Evolutionary conservation across 2,329 filamentous ascomycete species (phyloP).

Genomic region (Fusarium sp.): DNA sequence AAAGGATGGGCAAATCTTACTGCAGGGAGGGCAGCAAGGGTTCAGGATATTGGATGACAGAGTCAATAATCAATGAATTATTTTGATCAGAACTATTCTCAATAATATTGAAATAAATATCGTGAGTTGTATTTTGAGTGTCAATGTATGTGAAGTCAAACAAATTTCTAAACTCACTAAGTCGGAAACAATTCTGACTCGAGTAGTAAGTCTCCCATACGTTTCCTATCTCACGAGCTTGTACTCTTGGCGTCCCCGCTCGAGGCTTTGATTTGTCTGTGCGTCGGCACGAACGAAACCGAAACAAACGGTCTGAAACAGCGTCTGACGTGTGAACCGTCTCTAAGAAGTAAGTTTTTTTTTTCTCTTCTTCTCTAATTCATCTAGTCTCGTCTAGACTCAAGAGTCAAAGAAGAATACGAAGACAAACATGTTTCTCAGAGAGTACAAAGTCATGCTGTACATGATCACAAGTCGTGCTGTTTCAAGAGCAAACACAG

Average conservation of each 20-base stretch:
- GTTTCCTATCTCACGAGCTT: not conserved
- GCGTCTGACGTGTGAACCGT: conserved; percentile 25
- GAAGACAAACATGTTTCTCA: conserved; percentile 16
- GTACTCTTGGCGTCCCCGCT: conserved; percentile 20
- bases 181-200: conserved; percentile 17
- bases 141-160: not conserved
- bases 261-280: conserved; percentile 20
- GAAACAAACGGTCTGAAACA: conserved; percentile 43
- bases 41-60: conserved; percentile 13
- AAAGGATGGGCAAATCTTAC: conserved; percentile 31
- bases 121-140: not conserved
- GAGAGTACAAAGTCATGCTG: conserved; percentile 18
- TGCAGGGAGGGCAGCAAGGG: conserved; percentile 14
- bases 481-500: conserved; percentile 41
- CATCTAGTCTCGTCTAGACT: conserved; percentile 7
- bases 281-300: conserved; percentile 34
- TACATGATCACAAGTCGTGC: conserved; percentile 7
- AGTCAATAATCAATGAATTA: not conserved
- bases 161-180: not conserved
- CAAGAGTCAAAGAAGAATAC: conserved; percentile 9
- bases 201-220: not conserved
- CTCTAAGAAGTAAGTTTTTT: not conserved
- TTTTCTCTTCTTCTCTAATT: not conserved
- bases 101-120: not conserved
- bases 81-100: not conserved